Percentiles rank a stretch among this genome's conserved stretches.
These are phyloP conservation scores for Naematelia encephala DNA, from an alignment of 768 basidiomycete species.

Conservation along the genomic window DNA sequence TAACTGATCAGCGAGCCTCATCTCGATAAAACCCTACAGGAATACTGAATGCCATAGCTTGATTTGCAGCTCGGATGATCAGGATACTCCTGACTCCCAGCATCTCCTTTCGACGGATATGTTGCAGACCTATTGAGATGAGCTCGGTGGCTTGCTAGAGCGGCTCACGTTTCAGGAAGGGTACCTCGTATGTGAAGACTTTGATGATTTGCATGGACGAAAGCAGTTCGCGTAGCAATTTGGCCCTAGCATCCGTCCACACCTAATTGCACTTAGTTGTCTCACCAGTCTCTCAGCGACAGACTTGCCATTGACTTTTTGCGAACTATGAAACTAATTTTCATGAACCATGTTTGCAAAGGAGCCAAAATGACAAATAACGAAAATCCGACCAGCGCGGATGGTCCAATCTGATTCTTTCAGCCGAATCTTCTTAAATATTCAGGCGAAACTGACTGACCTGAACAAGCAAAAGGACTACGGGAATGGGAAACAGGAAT, in stretches of 20 bases:
- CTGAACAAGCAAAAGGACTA: conserved; percentile 12
- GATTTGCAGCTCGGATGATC: conserved; percentile 64
- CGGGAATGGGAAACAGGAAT: not conserved
- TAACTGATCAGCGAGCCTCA: conserved; percentile 49
- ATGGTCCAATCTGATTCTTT: conserved; percentile 60
- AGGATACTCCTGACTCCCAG: conserved; percentile 60
- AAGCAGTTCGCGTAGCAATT: conserved; percentile 64
- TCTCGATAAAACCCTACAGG: conserved; percentile 7
- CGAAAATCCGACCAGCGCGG: conserved; percentile 67
- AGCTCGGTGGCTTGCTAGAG: not conserved
- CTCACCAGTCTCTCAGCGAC: not conserved
- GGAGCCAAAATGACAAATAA: conserved; percentile 64
- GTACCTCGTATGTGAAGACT: conserved; percentile 69
- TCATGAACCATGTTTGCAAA: conserved; percentile 64
- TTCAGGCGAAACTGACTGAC: conserved; percentile 2
- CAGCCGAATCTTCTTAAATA: not conserved
- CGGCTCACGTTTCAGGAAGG: conserved; percentile 62
- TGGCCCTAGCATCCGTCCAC: conserved; percentile 64
- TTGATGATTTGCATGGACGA: conserved; percentile 70
- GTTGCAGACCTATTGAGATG: conserved; percentile 56
- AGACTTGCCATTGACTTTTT: conserved; percentile 55
- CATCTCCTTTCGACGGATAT: conserved; percentile 60
- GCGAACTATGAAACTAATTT: conserved; percentile 58
- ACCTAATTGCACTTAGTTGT: conserved; percentile 35
- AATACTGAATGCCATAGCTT: conserved; percentile 39